A percentile compares a stretch with the other conserved stretches of the same genome.
phyloP scores from a whole-genome alignment of 129 eudicot species.

The Dittrichia graveolens region DNA sequence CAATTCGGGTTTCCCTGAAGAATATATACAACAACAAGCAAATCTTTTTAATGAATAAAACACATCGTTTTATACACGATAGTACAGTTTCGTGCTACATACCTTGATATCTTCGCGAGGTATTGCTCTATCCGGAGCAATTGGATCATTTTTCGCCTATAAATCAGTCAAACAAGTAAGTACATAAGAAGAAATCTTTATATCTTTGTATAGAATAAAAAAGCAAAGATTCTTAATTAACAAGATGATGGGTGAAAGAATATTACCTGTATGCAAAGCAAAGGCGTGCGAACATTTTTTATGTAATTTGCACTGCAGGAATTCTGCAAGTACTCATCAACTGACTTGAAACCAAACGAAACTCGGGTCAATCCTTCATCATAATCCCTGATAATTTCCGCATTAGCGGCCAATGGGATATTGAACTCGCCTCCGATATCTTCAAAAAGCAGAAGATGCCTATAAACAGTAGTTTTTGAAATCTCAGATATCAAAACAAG shows the following conservation, averaged over 20 bases:
- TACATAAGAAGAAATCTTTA: not conserved
- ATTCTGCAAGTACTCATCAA: slow-evolving; percentile 69
- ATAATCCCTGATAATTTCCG: slow-evolving; percentile 64
- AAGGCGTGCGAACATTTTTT: slow-evolving; percentile 56
- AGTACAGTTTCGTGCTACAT: slow-evolving; percentile 6
- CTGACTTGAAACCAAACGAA: slow-evolving; percentile 86
- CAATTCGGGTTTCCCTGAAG: slow-evolving; percentile 76
- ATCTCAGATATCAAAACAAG: slow-evolving; percentile 4
- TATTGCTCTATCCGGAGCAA: slow-evolving; percentile 92
- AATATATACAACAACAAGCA: not conserved
- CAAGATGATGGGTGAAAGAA: slow-evolving; percentile 8
- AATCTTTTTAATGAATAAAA: not conserved
- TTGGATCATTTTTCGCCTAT: slow-evolving; percentile 97
- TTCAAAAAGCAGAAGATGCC: slow-evolving; percentile 77
- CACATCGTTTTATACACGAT: not conserved
- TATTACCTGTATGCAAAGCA: slow-evolving; percentile 79
- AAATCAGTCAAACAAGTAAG: slow-evolving; percentile 25
- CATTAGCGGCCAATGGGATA: slow-evolving; percentile 63
- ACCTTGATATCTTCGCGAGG: slow-evolving; percentile 91
- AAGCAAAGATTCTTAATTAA: not conserved
- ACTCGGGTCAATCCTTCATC: slow-evolving; percentile 82
- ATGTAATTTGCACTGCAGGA: slow-evolving; percentile 72
- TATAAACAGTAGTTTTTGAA: slow-evolving; percentile 21
- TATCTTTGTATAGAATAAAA: not conserved
- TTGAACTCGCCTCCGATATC: slow-evolving; percentile 76